Evolutionary conservation across 371 early-diverging fungal species (phyloP).

Genomic region (Mucor lusitanicus): DNA sequence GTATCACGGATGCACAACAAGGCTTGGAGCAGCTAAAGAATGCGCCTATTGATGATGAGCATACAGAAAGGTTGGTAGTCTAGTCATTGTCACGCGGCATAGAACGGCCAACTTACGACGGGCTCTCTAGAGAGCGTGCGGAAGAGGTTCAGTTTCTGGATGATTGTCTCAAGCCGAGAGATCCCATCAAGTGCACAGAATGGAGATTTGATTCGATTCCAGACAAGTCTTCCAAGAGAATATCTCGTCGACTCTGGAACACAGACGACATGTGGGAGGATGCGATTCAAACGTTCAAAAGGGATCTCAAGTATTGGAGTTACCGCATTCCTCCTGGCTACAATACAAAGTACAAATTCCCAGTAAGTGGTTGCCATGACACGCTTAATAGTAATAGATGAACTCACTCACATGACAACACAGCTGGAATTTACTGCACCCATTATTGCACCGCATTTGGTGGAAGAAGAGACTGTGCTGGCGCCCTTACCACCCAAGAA

Average conservation of each 20-base stretch:
- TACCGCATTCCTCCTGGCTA: constrained; percentile 34
- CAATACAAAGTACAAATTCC: constrained; percentile 7
- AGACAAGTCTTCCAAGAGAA: constrained; percentile 11
- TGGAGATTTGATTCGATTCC: constrained; percentile 37
- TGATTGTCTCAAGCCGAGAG: constrained; percentile 11
- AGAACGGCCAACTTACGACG: not conserved
- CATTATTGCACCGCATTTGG: constrained; percentile 8
- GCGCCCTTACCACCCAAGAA: not conserved
- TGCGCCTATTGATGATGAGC: not conserved
- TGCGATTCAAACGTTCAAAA: constrained; percentile 22
- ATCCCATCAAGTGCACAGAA: constrained; percentile 10
- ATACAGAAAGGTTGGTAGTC: constrained; percentile 7
- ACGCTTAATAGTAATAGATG: no score
- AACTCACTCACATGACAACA: no score
- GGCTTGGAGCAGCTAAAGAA: constrained; percentile 22
- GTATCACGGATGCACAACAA: constrained; percentile 19
- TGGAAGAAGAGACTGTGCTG: constrained; percentile 4
- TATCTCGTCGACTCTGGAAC: constrained; percentile 10
- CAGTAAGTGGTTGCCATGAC: constrained; percentile 8
- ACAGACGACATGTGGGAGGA: constrained; percentile 29
- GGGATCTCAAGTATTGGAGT: constrained; percentile 35
- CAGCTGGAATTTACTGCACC: constrained; percentile 13
- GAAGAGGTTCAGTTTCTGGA: constrained; percentile 22
- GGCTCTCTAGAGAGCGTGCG: constrained; percentile 9
- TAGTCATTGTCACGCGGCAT: not conserved